A percentile compares a stretch with the other conserved stretches of the same genome.
phyloP scores from a whole-genome alignment of 2,329 filamentous ascomycete genomes.

The Tolypocladium endophyticum region DNA sequence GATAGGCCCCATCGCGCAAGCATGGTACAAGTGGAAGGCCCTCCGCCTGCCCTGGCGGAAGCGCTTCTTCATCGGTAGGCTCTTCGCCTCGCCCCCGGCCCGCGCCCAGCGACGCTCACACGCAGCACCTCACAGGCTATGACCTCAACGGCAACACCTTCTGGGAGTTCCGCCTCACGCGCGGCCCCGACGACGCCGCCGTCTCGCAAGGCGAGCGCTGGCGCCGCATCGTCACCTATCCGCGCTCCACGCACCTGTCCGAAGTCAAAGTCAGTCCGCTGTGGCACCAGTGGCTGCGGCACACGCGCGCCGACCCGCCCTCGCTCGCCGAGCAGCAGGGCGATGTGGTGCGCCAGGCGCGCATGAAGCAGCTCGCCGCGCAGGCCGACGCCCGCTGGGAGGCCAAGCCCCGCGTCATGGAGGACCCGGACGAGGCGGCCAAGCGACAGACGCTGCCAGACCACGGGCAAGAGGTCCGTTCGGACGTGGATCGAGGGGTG shows the following conservation, averaged over 20 bases:
- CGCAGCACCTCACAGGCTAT: constrained; percentile 32
- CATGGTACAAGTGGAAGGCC: constrained; percentile 53
- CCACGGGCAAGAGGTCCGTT: constrained; percentile 6
- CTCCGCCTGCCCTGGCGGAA: constrained; percentile 54
- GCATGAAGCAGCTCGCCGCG: constrained; percentile 45
- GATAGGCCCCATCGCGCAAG: constrained; percentile 24
- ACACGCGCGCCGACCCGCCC: constrained; percentile 45
- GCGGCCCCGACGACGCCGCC: constrained; percentile 14
- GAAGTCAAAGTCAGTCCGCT: constrained; percentile 47
- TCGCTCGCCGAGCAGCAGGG: constrained; percentile 43
- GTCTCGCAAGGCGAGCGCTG: constrained; percentile 28
- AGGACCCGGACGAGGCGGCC: constrained; percentile 15
- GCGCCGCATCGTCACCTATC: constrained; percentile 53
- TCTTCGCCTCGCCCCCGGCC: neutral
- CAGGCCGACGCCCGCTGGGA: constrained; percentile 55
- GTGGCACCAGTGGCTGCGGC: constrained; percentile 61
- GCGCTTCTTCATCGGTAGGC: constrained; percentile 48
- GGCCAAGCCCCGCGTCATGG: constrained; percentile 42
- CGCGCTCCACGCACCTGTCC: constrained; percentile 40
- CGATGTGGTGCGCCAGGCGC: constrained; percentile 41
- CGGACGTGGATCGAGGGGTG: neutral
- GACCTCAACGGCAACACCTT: constrained; percentile 58
- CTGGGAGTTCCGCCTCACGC: constrained; percentile 53
- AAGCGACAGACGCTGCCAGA: constrained; percentile 1
- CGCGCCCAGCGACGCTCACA: neutral